These are phyloP conservation scores for Aspergillus bertholletiae DNA, from an alignment of 495 filamentous ascomycete genomes.

Conservation along the genomic window DNA sequence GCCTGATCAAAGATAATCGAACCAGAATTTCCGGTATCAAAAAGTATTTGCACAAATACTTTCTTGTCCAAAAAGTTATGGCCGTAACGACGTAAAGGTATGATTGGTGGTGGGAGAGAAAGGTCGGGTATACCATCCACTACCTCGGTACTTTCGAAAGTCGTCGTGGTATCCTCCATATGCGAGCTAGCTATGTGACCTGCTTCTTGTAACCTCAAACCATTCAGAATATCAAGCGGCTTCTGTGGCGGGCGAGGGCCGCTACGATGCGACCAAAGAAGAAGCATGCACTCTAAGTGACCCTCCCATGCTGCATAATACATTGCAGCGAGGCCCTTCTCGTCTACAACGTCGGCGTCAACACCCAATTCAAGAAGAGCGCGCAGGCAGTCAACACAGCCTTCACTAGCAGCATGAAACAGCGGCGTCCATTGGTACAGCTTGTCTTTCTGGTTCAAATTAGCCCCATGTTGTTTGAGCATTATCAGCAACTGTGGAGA, in stretches of 20 bases:
- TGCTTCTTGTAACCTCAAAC: conserved; percentile 31
- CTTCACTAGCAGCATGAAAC: conserved; percentile 95
- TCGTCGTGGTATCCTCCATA: conserved; percentile 46
- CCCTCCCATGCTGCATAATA: conserved; percentile 99
- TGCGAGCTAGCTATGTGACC: conserved; percentile 27
- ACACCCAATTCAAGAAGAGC: conserved; percentile 73
- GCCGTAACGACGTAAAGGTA: conserved; percentile 88
- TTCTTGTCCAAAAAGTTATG: conserved; percentile 99
- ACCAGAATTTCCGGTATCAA: conserved; percentile 65
- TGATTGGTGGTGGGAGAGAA: conserved; percentile 93
- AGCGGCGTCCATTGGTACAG: conserved; percentile 96
- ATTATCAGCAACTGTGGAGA: conserved; percentile 73
- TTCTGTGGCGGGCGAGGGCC: conserved; percentile 19
- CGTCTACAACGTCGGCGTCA: conserved; percentile 72
- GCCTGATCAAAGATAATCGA: conserved; percentile 90
- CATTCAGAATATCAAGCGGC: conserved; percentile 35
- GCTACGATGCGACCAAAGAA: conserved; percentile 60
- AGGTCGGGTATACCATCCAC: conserved; percentile 85
- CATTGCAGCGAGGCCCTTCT: conserved; percentile 90
- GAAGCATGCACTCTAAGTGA: conserved; percentile 87
- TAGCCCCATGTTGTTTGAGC: conserved; percentile 81
- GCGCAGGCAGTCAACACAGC: conserved; percentile 81
- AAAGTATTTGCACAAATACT: conserved; percentile 86
- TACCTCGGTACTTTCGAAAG: conserved; percentile 65
- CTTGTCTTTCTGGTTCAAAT: conserved; percentile 89